Evolutionary conservation across 495 filamentous ascomycete species (phyloP).

Genomic region (Penicillium diatomitis): DNA sequence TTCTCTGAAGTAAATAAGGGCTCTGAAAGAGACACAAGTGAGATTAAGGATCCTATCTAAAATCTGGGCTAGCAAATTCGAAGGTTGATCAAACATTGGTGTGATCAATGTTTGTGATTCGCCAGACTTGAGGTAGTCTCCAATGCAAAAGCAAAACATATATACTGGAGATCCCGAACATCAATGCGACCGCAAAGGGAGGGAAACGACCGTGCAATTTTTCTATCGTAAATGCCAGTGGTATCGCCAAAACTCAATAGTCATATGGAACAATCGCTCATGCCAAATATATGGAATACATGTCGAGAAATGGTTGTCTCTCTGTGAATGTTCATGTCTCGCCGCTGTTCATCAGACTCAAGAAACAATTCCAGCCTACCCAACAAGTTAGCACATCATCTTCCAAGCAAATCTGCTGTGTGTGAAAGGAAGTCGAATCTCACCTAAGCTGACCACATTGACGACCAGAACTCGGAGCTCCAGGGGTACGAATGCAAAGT

Average conservation of each 20-base stretch:
- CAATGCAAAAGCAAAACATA: not conserved
- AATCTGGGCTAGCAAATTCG: no score
- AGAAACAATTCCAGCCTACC: conserved; percentile 90
- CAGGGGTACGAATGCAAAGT: conserved; percentile 85
- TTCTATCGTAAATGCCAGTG: conserved; percentile 10
- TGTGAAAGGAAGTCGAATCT: conserved; percentile 7
- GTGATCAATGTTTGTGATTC: no score
- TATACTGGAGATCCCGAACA: conserved; percentile 1
- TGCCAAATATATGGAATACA: not conserved
- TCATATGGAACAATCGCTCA: not conserved
- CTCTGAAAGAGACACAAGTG: no score
- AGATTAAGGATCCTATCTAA: no score
- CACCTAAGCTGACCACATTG: conserved; percentile 71
- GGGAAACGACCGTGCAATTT: conserved; percentile 1
- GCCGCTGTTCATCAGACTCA: conserved; percentile 73
- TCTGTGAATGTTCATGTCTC: conserved; percentile 15
- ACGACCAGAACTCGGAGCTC: conserved; percentile 81
- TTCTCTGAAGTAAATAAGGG: no score
- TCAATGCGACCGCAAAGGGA: not conserved
- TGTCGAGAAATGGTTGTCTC: no score
- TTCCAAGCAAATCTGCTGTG: no score
- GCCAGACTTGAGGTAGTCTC: no score
- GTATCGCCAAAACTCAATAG: conserved; percentile 14
- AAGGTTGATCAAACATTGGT: no score
- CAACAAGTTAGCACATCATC: conserved; percentile 15